These are phyloP conservation scores for Saraca asoca DNA, from an alignment of 331 rosid genomes.

Conservation along the genomic window DNA sequence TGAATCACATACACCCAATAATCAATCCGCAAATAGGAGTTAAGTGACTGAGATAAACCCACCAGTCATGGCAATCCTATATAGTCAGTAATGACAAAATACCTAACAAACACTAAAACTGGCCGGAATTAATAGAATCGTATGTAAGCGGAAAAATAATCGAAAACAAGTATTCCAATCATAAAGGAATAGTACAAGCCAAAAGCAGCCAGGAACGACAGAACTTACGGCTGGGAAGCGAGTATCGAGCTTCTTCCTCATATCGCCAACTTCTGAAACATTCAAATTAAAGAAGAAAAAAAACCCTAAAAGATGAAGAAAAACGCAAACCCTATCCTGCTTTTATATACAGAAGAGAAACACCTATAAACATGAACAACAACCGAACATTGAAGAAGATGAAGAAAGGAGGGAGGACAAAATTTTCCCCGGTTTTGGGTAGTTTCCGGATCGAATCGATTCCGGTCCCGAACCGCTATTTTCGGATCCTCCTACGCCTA, in stretches of 20 bases:
- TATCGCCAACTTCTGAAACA: slow-evolving; percentile 27
- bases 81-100: not conserved
- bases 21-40: not conserved
- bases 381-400: slow-evolving; percentile 29
- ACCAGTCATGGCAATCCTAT: no score
- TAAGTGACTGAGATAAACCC: no score
- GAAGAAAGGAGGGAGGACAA: slow-evolving; percentile 16
- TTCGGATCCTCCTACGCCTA: slow-evolving; percentile 23
- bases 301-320: not conserved
- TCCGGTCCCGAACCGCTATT: slow-evolving; percentile 31
- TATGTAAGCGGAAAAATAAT: no score
- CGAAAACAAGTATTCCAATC: not conserved
- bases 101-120: not conserved
- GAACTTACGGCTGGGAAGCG: slow-evolving; percentile 73
- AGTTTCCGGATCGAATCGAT: not conserved
- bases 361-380: not conserved
- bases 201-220: not conserved
- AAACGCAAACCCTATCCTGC: not conserved
- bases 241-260: slow-evolving; percentile 77
- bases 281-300: not conserved
- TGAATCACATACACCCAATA: slow-evolving; percentile 16
- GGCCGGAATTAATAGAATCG: not conserved
- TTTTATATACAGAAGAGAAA: slow-evolving; percentile 15
- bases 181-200: not conserved
- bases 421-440: not conserved